Evolutionary conservation across 2,329 filamentous ascomycete species (phyloP).

Genomic region (Salinomyces thailandicus): DNA sequence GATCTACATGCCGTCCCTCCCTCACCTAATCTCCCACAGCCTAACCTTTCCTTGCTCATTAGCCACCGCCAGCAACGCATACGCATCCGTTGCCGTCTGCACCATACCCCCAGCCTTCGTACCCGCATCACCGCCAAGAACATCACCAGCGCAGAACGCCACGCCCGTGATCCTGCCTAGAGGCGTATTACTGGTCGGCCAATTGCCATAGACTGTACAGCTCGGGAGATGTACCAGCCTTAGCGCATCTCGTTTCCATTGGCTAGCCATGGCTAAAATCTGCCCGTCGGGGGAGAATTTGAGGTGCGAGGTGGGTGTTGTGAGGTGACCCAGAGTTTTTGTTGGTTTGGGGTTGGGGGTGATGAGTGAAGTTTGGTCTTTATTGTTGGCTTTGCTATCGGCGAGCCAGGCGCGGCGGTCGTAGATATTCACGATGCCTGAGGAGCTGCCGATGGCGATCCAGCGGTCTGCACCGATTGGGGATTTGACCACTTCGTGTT

Average conservation of each 20-base stretch:
- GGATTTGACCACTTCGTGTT: slow-evolving; percentile 42
- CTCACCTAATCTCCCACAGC: slow-evolving; percentile 65
- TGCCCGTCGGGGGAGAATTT: slow-evolving; percentile 83
- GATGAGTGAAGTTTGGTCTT: slow-evolving; percentile 28
- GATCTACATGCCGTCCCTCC: too few species aligned
- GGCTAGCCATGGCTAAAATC: slow-evolving; percentile 73
- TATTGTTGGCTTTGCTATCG: neutral
- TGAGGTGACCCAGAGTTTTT: slow-evolving; percentile 71
- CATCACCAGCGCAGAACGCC: slow-evolving; percentile 34
- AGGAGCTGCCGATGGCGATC: slow-evolving; percentile 77
- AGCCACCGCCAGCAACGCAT: slow-evolving; percentile 60
- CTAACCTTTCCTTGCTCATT: slow-evolving; percentile 84
- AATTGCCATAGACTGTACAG: slow-evolving; percentile 92
- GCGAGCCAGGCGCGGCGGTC: slow-evolving; percentile 57
- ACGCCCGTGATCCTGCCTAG: slow-evolving; percentile 65
- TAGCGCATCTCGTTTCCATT: slow-evolving; percentile 79
- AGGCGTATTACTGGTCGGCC: slow-evolving; percentile 85
- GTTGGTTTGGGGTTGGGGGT: slow-evolving; percentile 61
- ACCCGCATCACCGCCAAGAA: slow-evolving; percentile 14
- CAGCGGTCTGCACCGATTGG: slow-evolving; percentile 70
- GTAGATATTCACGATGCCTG: slow-evolving; percentile 88
- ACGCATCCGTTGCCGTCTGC: slow-evolving; percentile 42
- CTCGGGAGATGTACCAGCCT: slow-evolving; percentile 79
- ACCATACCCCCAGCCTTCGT: slow-evolving; percentile 41
- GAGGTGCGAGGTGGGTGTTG: slow-evolving; percentile 70